Percentiles rank a stretch among this genome's conserved stretches.
These are phyloP conservation scores for Bassia scoparia DNA, from an alignment of 148 eudicot species.

Conservation along the genomic window DNA sequence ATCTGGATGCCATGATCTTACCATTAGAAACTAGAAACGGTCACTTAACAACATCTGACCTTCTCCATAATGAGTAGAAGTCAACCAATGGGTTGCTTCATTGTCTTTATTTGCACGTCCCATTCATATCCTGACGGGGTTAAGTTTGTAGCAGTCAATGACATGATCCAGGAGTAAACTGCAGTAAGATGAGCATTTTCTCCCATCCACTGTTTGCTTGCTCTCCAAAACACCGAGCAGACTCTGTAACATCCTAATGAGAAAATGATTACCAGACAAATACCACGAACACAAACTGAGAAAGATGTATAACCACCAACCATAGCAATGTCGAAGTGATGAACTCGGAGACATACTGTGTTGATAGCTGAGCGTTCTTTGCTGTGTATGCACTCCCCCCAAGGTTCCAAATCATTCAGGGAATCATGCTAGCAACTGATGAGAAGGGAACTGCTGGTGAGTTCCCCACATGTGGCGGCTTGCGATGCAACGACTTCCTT, in stretches of 20 bases:
- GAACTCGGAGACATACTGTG: conserved; percentile 46
- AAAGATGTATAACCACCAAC: neutral
- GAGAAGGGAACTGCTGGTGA: conserved; percentile 93
- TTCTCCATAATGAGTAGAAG: conserved; percentile 96
- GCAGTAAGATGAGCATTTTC: conserved; percentile 88
- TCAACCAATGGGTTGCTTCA: conserved; percentile 83
- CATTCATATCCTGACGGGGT: conserved; percentile 96
- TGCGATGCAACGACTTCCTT: conserved; percentile 95
- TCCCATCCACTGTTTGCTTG: conserved; percentile 97
- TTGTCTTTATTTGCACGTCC: conserved; percentile 84
- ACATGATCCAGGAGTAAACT: conserved; percentile 99
- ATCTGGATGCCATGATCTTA: conserved; percentile 15
- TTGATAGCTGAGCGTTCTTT: conserved; percentile 97
- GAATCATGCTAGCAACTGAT: conserved; percentile 85
- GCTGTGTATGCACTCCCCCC: conserved; percentile 99
- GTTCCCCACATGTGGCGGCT: conserved; percentile 99
- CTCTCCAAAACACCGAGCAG: conserved; percentile 81
- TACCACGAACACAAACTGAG: neutral
- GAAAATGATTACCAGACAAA: neutral
- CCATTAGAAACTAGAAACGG: conserved; percentile 99
- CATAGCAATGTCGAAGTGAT: neutral
- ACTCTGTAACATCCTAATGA: conserved; percentile 70
- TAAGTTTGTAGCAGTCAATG: conserved; percentile 92
- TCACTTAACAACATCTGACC: conserved; percentile 99
- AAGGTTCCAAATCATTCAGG: conserved; percentile 85